Conservation (phyloP, 2,329 filamentous ascomycete genomes). For the Mycosphaerella arachidis region DNA sequence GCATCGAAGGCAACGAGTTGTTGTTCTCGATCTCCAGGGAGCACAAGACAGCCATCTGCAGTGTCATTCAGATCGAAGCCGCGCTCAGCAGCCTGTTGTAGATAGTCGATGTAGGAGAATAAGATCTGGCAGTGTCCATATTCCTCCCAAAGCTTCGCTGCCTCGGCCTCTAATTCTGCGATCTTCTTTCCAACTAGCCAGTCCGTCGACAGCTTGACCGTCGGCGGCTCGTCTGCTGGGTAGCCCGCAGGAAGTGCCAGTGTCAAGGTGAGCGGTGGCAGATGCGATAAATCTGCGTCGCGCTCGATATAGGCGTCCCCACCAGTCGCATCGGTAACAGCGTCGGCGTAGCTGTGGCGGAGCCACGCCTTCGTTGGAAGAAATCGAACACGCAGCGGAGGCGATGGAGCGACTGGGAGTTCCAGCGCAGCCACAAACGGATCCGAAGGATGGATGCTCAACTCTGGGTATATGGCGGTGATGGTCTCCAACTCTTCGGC, state of each 20-base stretch:
- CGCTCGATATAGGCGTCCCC: constrained; percentile 24
- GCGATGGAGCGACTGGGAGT: constrained; percentile 51
- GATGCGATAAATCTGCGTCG: constrained; percentile 49
- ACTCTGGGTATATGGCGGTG: constrained; percentile 59
- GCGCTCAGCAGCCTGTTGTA: constrained; percentile 55
- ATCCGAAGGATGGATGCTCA: constrained; percentile 44
- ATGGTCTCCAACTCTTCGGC: constrained; percentile 57
- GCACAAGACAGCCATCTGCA: constrained; percentile 40
- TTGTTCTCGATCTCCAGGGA: constrained; percentile 55
- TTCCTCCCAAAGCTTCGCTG: constrained; percentile 55
- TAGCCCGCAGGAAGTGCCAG: constrained; percentile 54
- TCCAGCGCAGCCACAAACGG: constrained; percentile 51
- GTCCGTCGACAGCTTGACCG: constrained; percentile 46
- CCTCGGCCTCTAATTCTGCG: constrained; percentile 45
- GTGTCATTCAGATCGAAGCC: constrained; percentile 48
- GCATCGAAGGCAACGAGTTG: constrained; percentile 74
- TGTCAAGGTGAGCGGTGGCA: constrained; percentile 53
- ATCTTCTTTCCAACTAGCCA: constrained; percentile 51
- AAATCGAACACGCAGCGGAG: constrained; percentile 43
- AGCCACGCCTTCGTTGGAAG: constrained; percentile 11
- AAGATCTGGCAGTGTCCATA: constrained; percentile 54
- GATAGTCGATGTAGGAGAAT: constrained; percentile 56
- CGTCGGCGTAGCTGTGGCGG: constrained; percentile 7
- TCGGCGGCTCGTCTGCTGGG: constrained; percentile 50
- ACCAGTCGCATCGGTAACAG: constrained; percentile 7